Percentiles rank a stretch among this genome's conserved stretches.
Evolutionary conservation across 2,329 filamentous ascomycete genomes (phyloP).

Genomic region (Monilinia polystroma): DNA sequence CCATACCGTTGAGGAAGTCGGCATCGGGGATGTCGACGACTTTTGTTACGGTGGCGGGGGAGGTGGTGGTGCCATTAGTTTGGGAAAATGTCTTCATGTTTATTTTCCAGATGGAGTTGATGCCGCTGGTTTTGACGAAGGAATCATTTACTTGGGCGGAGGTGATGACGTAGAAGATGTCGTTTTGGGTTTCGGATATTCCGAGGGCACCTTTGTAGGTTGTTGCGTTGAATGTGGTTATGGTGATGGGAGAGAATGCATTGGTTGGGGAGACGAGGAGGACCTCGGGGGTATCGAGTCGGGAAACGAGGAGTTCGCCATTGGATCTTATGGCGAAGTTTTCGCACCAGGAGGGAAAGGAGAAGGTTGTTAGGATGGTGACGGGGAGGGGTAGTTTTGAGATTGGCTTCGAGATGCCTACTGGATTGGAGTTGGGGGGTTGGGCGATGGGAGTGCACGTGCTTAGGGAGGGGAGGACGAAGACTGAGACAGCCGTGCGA

Average conservation of each 20-base stretch:
- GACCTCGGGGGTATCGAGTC: conserved; percentile 40
- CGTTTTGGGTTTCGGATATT: conserved; percentile 40
- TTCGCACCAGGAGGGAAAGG: conserved; percentile 35
- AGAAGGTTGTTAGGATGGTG: conserved; percentile 21
- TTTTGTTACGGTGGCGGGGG: conserved; percentile 20
- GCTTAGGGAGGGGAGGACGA: conserved; percentile 5
- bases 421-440: not conserved
- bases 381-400: conserved; percentile 25
- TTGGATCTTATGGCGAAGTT: conserved; percentile 43
- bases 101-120: conserved; percentile 34
- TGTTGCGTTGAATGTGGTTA: conserved; percentile 39
- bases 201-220: conserved; percentile 39
- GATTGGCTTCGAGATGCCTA: not conserved
- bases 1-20: conserved; percentile 37
- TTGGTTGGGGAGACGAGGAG: conserved; percentile 40
- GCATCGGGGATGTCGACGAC: conserved; percentile 25
- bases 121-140: conserved; percentile 31
- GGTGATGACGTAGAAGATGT: conserved; percentile 38
- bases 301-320: conserved; percentile 42
- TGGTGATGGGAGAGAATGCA: conserved; percentile 25
- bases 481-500: not conserved
- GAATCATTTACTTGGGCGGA: conserved; percentile 38
- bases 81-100: conserved; percentile 31
- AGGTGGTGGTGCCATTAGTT: not conserved
- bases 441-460: conserved; percentile 9